Evolutionary conservation across 495 filamentous ascomycete species (phyloP).

Genomic region (Lasiosphaeria miniovina): DNA sequence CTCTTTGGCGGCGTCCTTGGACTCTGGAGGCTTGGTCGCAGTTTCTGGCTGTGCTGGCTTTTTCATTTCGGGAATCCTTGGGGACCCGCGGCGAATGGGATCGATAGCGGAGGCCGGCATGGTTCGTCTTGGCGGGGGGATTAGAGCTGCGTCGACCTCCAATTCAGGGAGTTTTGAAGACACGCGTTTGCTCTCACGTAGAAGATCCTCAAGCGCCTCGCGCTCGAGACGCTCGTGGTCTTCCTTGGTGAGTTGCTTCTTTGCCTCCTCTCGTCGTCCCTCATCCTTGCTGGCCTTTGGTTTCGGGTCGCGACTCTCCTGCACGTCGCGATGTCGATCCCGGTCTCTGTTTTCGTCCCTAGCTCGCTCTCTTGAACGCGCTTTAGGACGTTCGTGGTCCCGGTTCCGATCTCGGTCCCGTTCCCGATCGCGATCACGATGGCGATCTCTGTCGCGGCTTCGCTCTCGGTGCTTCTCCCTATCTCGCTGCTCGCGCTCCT

Average conservation of each 20-base stretch:
- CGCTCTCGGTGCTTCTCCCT: constrained; percentile 33
- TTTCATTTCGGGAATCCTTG: constrained; percentile 40
- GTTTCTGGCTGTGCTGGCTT: constrained; percentile 29
- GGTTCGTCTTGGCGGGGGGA: constrained; percentile 49
- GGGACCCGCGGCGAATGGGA: constrained; percentile 45
- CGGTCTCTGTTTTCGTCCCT: constrained; percentile 30
- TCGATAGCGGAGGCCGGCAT: constrained; percentile 55
- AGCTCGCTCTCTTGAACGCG: constrained; percentile 37
- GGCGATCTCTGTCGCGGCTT: constrained; percentile 28
- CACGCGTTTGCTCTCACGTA: constrained; percentile 51
- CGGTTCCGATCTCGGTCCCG: constrained; percentile 32
- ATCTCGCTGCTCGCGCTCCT: constrained; percentile 39
- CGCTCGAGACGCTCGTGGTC: constrained; percentile 52
- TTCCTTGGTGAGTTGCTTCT: constrained; percentile 52
- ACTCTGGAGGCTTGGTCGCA: constrained; percentile 16
- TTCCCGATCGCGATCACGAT: constrained; percentile 30
- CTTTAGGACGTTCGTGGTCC: constrained; percentile 31
- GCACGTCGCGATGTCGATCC: constrained; percentile 33
- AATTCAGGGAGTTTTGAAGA: constrained; percentile 45
- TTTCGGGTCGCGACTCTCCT: constrained; percentile 19
- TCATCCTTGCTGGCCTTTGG: constrained; percentile 17
- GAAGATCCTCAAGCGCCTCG: constrained; percentile 52
- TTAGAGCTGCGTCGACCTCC: constrained; percentile 52
- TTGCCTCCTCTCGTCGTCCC: constrained; percentile 35
- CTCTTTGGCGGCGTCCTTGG: constrained; percentile 25